phyloP scores from a whole-genome alignment of 164 flowering plant genomes.

The Cinnamomum micranthum region DNA sequence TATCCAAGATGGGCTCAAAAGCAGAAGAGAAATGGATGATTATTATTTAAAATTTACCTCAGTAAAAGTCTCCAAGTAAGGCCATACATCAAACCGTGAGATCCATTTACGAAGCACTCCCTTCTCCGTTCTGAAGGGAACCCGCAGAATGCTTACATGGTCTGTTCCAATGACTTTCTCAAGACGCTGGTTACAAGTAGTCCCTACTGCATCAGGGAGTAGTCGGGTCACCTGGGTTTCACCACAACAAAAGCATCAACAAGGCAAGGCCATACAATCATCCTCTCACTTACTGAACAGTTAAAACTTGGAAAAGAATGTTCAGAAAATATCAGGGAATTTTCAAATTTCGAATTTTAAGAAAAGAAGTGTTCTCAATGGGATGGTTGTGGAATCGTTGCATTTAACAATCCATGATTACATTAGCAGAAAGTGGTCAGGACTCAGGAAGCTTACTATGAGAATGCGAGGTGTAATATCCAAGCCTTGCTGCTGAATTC shows the following conservation, averaged over 20 bases:
- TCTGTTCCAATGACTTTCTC: slow-evolving; percentile 88
- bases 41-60: slow-evolving; percentile 45
- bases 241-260: slow-evolving; percentile 11
- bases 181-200: slow-evolving; percentile 82
- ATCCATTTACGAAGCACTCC: slow-evolving; percentile 94
- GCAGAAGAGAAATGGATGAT: background rate
- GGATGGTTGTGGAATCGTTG: background rate
- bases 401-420: background rate
- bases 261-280: background rate
- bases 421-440: background rate
- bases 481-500: slow-evolving; percentile 94
- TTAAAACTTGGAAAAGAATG: background rate
- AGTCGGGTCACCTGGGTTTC: slow-evolving; percentile 65
- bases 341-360: background rate
- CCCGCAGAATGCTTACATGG: slow-evolving; percentile 72
- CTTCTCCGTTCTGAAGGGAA: slow-evolving; percentile 90
- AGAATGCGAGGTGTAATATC: slow-evolving; percentile 82
- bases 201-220: slow-evolving; percentile 96
- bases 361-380: background rate
- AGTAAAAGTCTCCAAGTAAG: slow-evolving; percentile 86
- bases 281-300: background rate
- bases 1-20: background rate
- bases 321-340: too few relatives aligned
- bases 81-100: slow-evolving; percentile 98
- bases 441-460: slow-evolving; percentile 46